These are phyloP conservation scores for Meyerozyma carpophila DNA, from an alignment of 1,139 yeast species.

Conservation along the genomic window DNA sequence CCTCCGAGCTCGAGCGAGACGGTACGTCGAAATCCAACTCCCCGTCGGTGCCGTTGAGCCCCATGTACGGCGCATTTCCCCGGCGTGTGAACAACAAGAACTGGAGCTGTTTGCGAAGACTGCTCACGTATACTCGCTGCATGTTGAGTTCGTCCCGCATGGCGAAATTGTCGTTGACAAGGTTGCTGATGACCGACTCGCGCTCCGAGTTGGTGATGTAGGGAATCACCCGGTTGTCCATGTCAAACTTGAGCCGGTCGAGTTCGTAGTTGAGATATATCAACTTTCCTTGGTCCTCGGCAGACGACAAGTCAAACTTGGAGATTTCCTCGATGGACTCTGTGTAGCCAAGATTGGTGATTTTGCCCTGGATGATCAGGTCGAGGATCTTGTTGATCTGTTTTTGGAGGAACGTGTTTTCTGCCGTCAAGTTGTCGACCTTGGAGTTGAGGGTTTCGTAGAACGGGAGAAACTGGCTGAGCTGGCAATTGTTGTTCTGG, in stretches of 20 bases:
- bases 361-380: constrained; percentile 46
- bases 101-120: constrained; percentile 48
- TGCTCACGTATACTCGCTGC: constrained; percentile 41
- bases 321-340: constrained; percentile 43
- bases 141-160: constrained; percentile 46
- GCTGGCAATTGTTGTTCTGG: constrained; percentile 27
- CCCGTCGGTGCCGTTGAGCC: background rate
- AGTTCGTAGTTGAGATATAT: constrained; percentile 33
- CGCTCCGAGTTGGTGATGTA: constrained; percentile 32
- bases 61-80: constrained; percentile 1
- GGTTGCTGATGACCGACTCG: constrained; percentile 31
- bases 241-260: constrained; percentile 36
- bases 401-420: constrained; percentile 27
- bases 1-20: background rate
- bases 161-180: constrained; percentile 40
- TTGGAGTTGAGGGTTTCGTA: constrained; percentile 13
- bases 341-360: constrained; percentile 47
- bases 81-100: constrained; percentile 40
- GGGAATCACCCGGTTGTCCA: constrained; percentile 37
- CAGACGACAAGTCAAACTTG: constrained; percentile 20
- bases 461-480: constrained; percentile 28
- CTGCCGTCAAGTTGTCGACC: constrained; percentile 4
- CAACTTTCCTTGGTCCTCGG: constrained; percentile 25
- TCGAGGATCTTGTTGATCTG: constrained; percentile 45
- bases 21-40: background rate